phyloP scores from a whole-genome alignment of 192 early-diverging fungal species.

The Powellomyces hirtus region DNA sequence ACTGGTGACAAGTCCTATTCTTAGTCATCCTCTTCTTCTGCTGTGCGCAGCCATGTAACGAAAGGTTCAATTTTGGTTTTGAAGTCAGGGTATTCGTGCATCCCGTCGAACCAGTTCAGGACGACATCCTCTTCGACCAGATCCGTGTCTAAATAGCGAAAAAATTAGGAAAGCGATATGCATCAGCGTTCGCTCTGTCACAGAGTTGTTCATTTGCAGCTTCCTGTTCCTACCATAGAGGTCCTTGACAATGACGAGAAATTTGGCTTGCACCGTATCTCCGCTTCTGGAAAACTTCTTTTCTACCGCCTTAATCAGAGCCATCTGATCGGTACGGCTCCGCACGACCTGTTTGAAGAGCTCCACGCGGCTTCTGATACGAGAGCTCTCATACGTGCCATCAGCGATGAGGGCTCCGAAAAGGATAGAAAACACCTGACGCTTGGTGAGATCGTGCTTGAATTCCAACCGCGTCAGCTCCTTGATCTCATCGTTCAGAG shows the following conservation, averaged over 20 bases:
- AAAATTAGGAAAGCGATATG: not conserved
- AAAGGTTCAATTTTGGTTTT: slow-evolving; percentile 60
- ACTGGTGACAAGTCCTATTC: no score
- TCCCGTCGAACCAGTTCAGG: slow-evolving; percentile 61
- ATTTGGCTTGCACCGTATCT: slow-evolving; percentile 47
- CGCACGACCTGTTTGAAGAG: slow-evolving; percentile 46
- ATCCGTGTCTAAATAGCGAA: slow-evolving; percentile 38
- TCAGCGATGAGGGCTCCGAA: slow-evolving; percentile 62
- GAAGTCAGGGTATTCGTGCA: slow-evolving; percentile 1
- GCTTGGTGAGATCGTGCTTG: slow-evolving; percentile 76
- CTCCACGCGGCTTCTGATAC: slow-evolving; percentile 19
- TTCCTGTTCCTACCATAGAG: slow-evolving; percentile 55
- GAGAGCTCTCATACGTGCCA: slow-evolving; percentile 27
- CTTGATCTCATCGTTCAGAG: slow-evolving; percentile 62
- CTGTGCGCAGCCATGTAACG: slow-evolving; percentile 75
- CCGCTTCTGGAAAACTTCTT: slow-evolving; percentile 45
- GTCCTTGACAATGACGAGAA: slow-evolving; percentile 61
- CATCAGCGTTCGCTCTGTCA: not conserved
- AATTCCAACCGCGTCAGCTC: slow-evolving; percentile 84
- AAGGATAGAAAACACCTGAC: slow-evolving; percentile 69
- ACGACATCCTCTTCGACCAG: slow-evolving; percentile 80
- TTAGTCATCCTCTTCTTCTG: slow-evolving; percentile 88
- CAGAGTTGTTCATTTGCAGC: not conserved
- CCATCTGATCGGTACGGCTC: slow-evolving; percentile 54
- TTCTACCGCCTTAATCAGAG: slow-evolving; percentile 62